Base-by-base conservation (phyloP, 2,329 filamentous ascomycete genomes). In the Fusarium veterinarium region DNA sequence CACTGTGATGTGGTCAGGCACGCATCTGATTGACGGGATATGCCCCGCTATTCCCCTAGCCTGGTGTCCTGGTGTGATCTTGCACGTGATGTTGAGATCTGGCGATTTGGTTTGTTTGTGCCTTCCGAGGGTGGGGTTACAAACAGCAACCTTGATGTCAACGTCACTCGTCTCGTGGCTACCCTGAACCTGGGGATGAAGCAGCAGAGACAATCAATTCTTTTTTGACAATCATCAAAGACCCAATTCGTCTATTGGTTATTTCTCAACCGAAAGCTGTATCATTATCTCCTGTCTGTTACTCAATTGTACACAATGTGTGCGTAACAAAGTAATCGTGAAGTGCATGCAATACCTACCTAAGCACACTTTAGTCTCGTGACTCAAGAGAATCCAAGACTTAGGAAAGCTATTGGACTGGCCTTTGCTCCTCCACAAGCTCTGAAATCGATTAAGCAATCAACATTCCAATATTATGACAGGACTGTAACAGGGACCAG, bases 81-180 rank as follows among this genome's bases (percentile, higher is more conserved):
- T 1, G 48, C 76, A 77, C 76, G 76, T 77, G 76, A 77, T 46
- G 17, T 19, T 23, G 14, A 67, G 65, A 64, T 67, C 67, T 74
- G 44, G 58, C 61, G 59, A 66, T 68, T 71, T 74, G 64, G 63
- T 76, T 64, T 65, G 69, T 74, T 75, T 69, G 72, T 76, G 72
- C 69, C 67, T 77, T 68, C 56, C 55, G 30, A 58, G 62, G 52
- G 74, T 77, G 75, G 75, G 64, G 64, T 48, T 48, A 38, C 74
- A 76, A 69, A 61, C 60, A 61, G n/a, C 58, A 55, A 75, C 75
- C 74, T 74, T 75, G 75, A 76, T 75, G 72, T 71, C 71, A 76
- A 76, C 62, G 63, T 73, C 66, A 75, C 72, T 67, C 25, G 31
- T 37, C 51, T 73, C 44, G 53, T 53, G 64, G 57, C 51, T 73